Percentiles rank a stretch among this genome's conserved stretches.
Conservation (phyloP, 1,139 yeast genomes). For the Blastobotrys proliferans region DNA sequence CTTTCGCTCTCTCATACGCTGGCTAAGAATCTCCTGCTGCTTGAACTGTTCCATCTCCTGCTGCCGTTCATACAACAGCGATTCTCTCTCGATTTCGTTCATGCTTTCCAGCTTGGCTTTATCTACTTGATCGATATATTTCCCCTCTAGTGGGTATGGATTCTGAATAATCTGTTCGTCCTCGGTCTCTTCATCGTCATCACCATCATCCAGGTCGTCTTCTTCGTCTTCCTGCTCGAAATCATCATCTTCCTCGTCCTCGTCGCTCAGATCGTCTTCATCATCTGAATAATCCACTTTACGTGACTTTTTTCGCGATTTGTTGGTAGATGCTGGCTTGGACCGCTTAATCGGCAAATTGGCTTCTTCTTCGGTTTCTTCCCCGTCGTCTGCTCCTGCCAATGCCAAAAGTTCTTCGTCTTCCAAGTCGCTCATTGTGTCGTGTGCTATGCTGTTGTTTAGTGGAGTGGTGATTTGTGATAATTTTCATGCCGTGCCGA, state of each 20-base stretch:
- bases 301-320: constrained; percentile 5
- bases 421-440: constrained; percentile 32
- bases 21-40: constrained; percentile 76
- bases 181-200: constrained; percentile 41
- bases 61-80: constrained; percentile 82
- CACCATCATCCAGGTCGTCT: constrained; percentile 33
- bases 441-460: background rate
- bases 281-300: constrained; percentile 32
- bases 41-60: constrained; percentile 86
- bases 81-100: constrained; percentile 92
- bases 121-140: constrained; percentile 80
- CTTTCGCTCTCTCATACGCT: constrained; percentile 64
- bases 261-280: constrained; percentile 15
- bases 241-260: constrained; percentile 19
- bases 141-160: constrained; percentile 93
- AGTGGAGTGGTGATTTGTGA: background rate
- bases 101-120: constrained; percentile 59
- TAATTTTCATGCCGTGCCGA: background rate
- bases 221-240: constrained; percentile 38
- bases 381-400: constrained; percentile 46
- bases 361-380: constrained; percentile 18
- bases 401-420: constrained; percentile 82
- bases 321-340: constrained; percentile 2
- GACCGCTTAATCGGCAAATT: constrained; percentile 13
- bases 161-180: constrained; percentile 45